Percentiles rank a stretch among this genome's conserved stretches.
Conservation (phyloP, 2,329 filamentous ascomycete species). For the Fusarium sacchari region DNA sequence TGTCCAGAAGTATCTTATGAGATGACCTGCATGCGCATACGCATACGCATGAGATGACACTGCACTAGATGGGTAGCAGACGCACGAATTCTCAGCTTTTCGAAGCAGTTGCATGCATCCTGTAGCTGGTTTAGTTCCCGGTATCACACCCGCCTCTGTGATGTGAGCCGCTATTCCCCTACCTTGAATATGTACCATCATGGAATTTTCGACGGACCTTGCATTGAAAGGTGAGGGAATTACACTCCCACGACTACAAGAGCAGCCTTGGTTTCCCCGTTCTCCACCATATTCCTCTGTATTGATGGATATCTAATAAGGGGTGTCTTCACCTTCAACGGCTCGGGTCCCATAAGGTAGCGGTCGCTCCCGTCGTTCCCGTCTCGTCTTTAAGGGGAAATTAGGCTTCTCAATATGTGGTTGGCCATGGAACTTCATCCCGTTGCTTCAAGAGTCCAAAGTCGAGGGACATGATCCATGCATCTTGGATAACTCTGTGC, state of each 20-base stretch:
- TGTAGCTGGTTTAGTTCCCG: conserved; percentile 33
- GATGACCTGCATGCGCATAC: conserved; percentile 30
- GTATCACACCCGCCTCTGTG: conserved; percentile 22
- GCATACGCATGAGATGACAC: conserved; percentile 33
- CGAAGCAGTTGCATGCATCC: conserved; percentile 30
- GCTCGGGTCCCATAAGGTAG: conserved; percentile 39
- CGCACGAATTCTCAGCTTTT: conserved; percentile 34
- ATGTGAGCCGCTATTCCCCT: conserved; percentile 25
- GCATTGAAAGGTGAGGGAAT: not conserved
- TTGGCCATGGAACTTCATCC: conserved; percentile 41
- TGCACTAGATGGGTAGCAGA: conserved; percentile 18
- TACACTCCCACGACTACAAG: not conserved
- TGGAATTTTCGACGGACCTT: not conserved
- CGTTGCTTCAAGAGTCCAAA: conserved; percentile 32
- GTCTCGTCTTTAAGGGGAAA: conserved; percentile 38
- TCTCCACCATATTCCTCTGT: conserved; percentile 14
- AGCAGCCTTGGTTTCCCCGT: conserved; percentile 15
- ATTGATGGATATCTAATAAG: conserved; percentile 24
- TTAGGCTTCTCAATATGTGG: conserved; percentile 41
- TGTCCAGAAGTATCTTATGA: conserved; percentile 32
- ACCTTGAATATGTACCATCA: conserved; percentile 18
- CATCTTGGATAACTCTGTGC: conserved; percentile 24
- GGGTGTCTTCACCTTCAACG: conserved; percentile 35
- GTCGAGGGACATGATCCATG: conserved; percentile 36
- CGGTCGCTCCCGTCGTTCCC: conserved; percentile 43